Evolutionary conservation across 1,284 basidiomycete genomes (phyloP), one percentile per base, ranked within the genome.

Genomic region (Heterobasidion parviporum): DNA sequence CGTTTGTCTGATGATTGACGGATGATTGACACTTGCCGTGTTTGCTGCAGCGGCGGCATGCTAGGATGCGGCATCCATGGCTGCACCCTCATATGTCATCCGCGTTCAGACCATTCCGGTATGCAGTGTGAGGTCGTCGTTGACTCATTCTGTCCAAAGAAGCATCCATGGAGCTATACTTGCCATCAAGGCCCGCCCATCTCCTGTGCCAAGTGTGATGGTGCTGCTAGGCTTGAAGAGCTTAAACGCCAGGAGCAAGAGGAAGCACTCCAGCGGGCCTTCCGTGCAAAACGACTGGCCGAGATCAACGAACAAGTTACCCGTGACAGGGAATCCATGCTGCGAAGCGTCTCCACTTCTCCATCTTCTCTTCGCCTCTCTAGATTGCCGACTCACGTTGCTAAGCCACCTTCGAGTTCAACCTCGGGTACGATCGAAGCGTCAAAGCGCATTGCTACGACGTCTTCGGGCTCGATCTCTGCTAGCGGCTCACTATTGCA

Each of bases 41-140:
- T 26, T 56, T 18, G 52, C 35, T 49, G 26, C 54, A 83, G 82
- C 57, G 74, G 72, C 6, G 61, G 63, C 0, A 64, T 68, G 49
- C 67, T 83, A n/a, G 72, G 63, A 6, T 85, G 82, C 56, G 72
- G 74, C 5, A 8, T 74, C 6, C 82, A 84, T 59, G 6, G n/a
- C 1, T 85, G 83, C 61, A 72, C 73, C 0, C 79, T 72, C 1
- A 83, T 77, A 62, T 85, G 82, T 53, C 83, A 85, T 62, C 74
- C 75, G 51, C 63, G 78, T 1, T 67, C 64, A 50, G 72, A 82
- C 49, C 81, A 84, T 61, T 70, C 75, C 0, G 70, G 74, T 56
- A 74, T 76, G 67, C 49, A 36, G 0, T 83, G 81, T 61, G 59
- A 63, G 35, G 59, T 67, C 12, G 55, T 62, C 15, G 54, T 73